Conservation (phyloP, 352 stramenopile species). For the Saprolegnia diclina region DNA sequence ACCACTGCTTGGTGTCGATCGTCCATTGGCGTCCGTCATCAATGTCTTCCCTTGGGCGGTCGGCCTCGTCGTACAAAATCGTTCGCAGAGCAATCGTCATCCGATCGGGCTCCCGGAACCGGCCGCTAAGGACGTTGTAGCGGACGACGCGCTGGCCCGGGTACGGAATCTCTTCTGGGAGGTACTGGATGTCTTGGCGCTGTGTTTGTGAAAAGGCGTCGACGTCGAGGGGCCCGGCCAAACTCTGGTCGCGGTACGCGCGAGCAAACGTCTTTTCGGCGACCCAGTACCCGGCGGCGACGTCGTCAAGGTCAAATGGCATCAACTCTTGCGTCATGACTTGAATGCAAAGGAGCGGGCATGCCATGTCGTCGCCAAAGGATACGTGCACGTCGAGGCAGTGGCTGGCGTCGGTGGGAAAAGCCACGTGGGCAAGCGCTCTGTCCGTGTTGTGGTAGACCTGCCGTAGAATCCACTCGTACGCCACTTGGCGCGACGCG, state of each 20-base stretch:
- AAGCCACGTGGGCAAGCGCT: background rate
- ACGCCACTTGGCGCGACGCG: background rate
- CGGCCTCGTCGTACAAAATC: slow-evolving; percentile 15
- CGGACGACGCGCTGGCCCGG: background rate
- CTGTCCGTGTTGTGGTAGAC: slow-evolving; percentile 19
- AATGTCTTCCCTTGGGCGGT: background rate
- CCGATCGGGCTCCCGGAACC: background rate
- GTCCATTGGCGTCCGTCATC: background rate
- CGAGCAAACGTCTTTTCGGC: slow-evolving; percentile 9
- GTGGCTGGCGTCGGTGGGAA: background rate
- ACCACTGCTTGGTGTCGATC: slow-evolving; percentile 15
- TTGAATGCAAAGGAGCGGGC: background rate
- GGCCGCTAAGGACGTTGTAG: slow-evolving; percentile 10
- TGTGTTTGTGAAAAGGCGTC: background rate
- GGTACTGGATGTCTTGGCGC: slow-evolving; percentile 4
- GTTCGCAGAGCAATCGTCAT: slow-evolving; percentile 17
- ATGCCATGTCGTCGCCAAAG: background rate
- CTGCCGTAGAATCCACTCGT: slow-evolving; percentile 23
- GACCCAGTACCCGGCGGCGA: slow-evolving; percentile 5
- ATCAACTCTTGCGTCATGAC: slow-evolving; percentile 7
- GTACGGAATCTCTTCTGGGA: background rate
- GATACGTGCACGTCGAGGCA: slow-evolving; percentile 8
- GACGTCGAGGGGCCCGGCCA: background rate
- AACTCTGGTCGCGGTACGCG: background rate
- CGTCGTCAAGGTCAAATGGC: background rate